A percentile compares a stretch with the other conserved stretches of the same genome.
Conservation (phyloP, 2,329 filamentous ascomycete species). For the Monosporascus sp. region DNA sequence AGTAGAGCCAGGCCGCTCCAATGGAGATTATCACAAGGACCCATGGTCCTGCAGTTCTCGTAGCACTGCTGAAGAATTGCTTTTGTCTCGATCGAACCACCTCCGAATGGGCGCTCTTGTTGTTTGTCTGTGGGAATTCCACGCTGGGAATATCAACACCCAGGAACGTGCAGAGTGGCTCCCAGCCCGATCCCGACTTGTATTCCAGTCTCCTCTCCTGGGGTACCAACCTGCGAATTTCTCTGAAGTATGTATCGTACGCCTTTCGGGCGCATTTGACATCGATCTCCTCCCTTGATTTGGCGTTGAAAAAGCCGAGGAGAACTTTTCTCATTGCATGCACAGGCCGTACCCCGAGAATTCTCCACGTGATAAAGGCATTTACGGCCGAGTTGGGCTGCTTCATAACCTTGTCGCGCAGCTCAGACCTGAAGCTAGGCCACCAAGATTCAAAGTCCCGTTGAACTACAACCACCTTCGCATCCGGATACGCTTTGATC, state of each 20-base stretch:
- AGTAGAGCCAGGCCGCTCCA: no score
- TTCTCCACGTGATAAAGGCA: neutral
- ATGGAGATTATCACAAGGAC: no score
- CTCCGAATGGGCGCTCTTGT: neutral
- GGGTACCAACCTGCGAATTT: slow-evolving; percentile 1
- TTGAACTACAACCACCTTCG: slow-evolving; percentile 17
- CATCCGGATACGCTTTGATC: slow-evolving; percentile 14
- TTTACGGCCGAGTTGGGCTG: neutral
- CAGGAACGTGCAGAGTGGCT: slow-evolving; percentile 3
- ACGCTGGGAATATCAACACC: neutral
- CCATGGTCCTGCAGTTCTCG: no score
- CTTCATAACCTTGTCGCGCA: neutral
- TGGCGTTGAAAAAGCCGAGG: neutral
- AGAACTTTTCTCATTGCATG: neutral
- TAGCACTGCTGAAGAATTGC: no score
- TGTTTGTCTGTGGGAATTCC: slow-evolving; percentile 2
- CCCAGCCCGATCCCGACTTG: slow-evolving; percentile 3
- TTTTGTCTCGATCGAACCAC: no score
- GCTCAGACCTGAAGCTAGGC: slow-evolving; percentile 7
- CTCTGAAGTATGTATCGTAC: slow-evolving; percentile 4
- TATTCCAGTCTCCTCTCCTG: slow-evolving; percentile 2
- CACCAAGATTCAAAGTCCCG: slow-evolving; percentile 18
- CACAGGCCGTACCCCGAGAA: neutral
- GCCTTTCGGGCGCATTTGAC: neutral
- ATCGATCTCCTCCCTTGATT: neutral